Evolutionary conservation across 441 rosid genomes (phyloP), one percentile per base, ranked within the genome.

Genomic region (Dalechampia spathulata): DNA sequence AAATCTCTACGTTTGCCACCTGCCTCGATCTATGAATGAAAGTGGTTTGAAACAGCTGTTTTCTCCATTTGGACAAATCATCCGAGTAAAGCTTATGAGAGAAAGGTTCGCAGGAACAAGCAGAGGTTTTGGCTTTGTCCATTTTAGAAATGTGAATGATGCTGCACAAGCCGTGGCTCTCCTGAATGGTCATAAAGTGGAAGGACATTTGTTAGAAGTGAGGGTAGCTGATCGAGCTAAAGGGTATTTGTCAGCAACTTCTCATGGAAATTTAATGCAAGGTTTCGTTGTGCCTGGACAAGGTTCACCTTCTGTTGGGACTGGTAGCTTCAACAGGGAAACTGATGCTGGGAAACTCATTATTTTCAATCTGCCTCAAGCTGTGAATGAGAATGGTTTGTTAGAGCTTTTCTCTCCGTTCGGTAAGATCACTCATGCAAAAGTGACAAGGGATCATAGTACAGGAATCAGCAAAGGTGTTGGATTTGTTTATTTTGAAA

Each of bases 21-120:
- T 50, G 25, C 54, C 54, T 8, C 39, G 21, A 30, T 5, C 9
- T 1, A 11, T 28, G 15, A 23, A 50, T 50, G 54, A 50, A 50
- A 50, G 11, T 50, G 21, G 22, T 9, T 50, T 50, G 54, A n/a
- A 9, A 10, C 19, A 50, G 54, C 54, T 50, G 39, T 50, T 50
- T 50, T 32, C 25, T 50, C 54, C 54, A 50, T 30, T 30, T 28
- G 54, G 54, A 4, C 39, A 50, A 50, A 30, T 50, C 30, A 50
- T 1, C 13, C 22, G 9, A 17, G 39, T 39, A n/a, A 16, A 12
- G 12, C 21, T 50, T 7, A 16, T 50, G 13, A 50, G 16, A 14
- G 54, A 50, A n/a, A 22, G 54, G n/a, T 50, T 30, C 13, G 30
- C 39, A 10, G 39, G 54, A 30, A 50, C 22, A 16, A 30, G 54